phyloP scores from a whole-genome alignment of 305 asterid species.

The Fraxinus greggii region DNA sequence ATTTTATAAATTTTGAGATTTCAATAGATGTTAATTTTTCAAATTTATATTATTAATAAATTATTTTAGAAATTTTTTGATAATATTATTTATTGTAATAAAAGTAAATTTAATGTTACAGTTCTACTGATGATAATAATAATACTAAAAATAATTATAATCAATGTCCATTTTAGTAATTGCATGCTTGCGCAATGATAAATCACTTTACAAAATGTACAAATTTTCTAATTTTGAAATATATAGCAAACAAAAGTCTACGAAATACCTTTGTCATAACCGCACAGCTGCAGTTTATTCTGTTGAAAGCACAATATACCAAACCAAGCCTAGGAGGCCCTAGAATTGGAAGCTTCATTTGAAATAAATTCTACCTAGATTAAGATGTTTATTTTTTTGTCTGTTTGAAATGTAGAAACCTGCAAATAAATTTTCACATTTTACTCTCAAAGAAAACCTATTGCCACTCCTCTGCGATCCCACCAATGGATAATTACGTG shows the following conservation, averaged over 20 bases:
- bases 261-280: background rate
- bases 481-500: background rate
- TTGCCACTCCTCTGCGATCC: background rate
- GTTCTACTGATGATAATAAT: background rate
- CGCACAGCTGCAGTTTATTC: background rate
- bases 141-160: background rate
- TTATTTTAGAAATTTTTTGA: background rate
- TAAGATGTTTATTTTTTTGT: background rate
- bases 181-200: background rate
- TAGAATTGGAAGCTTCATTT: background rate
- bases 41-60: background rate
- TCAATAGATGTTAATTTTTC: background rate
- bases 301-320: background rate
- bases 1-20: background rate
- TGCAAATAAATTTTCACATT: background rate
- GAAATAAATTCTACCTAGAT: background rate
- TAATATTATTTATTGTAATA: background rate
- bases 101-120: background rate
- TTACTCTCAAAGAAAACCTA: background rate
- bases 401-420: background rate
- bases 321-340: background rate
- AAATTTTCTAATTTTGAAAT: background rate
- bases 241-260: background rate
- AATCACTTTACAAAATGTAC: background rate
- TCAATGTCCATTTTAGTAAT: background rate